phyloP scores from a whole-genome alignment of 306 rosid species.

The Echinosophora koreensis region DNA sequence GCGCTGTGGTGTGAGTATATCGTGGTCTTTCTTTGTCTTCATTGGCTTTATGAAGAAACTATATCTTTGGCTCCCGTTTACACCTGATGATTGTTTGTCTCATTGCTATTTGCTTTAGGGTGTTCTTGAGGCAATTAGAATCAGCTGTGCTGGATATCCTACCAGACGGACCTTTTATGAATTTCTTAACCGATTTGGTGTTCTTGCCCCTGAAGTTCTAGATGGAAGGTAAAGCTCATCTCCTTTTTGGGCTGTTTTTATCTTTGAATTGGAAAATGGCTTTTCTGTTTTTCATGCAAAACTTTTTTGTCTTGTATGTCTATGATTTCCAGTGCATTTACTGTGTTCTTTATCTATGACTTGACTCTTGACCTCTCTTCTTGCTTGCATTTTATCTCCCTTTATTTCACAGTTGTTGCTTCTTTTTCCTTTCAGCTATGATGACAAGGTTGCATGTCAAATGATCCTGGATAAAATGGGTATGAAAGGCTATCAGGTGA shows the following conservation, averaged over 20 bases:
- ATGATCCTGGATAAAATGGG: conserved; percentile 93
- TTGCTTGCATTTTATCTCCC: conserved; percentile 18
- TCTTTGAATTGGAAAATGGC: conserved; percentile 18
- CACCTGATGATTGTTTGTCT: conserved; percentile 41
- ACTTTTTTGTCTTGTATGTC: not conserved
- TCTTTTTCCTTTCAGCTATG: conserved; percentile 70
- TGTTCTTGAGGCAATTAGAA: conserved; percentile 99
- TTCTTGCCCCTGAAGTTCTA: conserved; percentile 96
- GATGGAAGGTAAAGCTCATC: conserved; percentile 87
- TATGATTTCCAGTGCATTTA: conserved; percentile 39
- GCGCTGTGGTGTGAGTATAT: conserved; percentile 98
- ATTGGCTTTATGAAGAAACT: conserved; percentile 32
- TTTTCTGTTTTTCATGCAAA: conserved; percentile 18
- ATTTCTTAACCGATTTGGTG: conserved; percentile 96
- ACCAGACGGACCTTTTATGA: conserved; percentile 96
- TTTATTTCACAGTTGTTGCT: conserved; percentile 39
- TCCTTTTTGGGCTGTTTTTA: conserved; percentile 33
- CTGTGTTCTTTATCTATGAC: conserved; percentile 4
- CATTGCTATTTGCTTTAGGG: conserved; percentile 69
- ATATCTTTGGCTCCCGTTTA: conserved; percentile 32
- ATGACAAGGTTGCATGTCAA: conserved; percentile 91
- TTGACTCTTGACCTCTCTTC: conserved; percentile 26
- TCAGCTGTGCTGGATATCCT: conserved; percentile 99
- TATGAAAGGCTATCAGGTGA: conserved; percentile 97
- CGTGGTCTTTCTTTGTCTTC: conserved; percentile 42